phyloP scores from a whole-genome alignment of 2,329 filamentous ascomycete species.

The Fusarium protoensiforme region DNA sequence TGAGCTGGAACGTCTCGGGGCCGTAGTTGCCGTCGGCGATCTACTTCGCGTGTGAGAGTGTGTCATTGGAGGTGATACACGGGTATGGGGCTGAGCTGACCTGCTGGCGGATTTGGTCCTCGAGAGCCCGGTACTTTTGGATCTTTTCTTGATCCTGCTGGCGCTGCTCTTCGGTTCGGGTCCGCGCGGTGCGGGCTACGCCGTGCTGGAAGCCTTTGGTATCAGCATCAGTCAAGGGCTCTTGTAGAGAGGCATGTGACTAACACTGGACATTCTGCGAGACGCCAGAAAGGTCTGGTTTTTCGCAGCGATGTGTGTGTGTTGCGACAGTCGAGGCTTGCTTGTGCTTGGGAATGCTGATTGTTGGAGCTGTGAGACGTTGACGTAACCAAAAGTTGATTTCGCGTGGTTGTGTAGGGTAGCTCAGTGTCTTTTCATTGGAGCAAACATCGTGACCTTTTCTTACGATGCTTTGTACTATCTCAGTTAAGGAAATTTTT shows the following conservation, averaged over 20 bases:
- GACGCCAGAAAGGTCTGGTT: not conserved
- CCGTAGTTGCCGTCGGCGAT: slow-evolving; percentile 59
- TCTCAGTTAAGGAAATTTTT: not conserved
- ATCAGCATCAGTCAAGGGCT: slow-evolving; percentile 40
- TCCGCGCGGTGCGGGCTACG: slow-evolving; percentile 74
- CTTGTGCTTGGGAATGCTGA: slow-evolving; percentile 3
- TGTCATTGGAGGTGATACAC: not conserved
- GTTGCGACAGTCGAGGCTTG: slow-evolving; percentile 1
- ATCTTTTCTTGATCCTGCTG: slow-evolving; percentile 81
- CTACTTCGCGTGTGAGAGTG: slow-evolving; percentile 38
- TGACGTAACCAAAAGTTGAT: not conserved
- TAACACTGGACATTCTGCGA: slow-evolving; percentile 40
- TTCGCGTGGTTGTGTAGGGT: slow-evolving; percentile 24
- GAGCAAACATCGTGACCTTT: not conserved
- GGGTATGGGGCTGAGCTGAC: slow-evolving; percentile 52
- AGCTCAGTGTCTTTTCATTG: not conserved
- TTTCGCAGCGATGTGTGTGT: not conserved
- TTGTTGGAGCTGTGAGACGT: not conserved
- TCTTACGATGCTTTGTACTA: not conserved
- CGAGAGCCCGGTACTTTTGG: slow-evolving; percentile 77
- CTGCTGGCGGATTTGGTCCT: slow-evolving; percentile 73
- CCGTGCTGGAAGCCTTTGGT: slow-evolving; percentile 74
- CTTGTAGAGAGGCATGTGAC: not conserved
- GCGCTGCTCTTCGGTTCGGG: slow-evolving; percentile 75
- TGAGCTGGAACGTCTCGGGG: slow-evolving; percentile 71